A percentile compares a stretch with the other conserved stretches of the same genome.
These are phyloP conservation scores for Fusarium cyanostomum DNA, from an alignment of 2,329 filamentous ascomycete species.

Conservation along the genomic window DNA sequence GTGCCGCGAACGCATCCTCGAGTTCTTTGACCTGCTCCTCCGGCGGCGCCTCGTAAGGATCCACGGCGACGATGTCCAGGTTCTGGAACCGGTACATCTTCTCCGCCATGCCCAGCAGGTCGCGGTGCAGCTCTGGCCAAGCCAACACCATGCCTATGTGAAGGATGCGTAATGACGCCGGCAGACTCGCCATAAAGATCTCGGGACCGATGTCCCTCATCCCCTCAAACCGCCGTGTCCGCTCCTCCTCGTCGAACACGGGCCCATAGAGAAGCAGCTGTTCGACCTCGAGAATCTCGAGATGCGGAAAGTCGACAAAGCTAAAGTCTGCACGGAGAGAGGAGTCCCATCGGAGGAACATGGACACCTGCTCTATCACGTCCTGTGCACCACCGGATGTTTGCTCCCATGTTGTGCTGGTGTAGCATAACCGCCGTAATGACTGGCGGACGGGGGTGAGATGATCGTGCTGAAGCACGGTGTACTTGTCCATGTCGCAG, in stretches of 20 bases:
- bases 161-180: constrained; percentile 34
- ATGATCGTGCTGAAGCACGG: constrained; percentile 38
- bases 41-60: constrained; percentile 36
- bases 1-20: constrained; percentile 22
- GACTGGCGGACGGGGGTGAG: constrained; percentile 28
- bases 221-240: constrained; percentile 23
- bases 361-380: constrained; percentile 38
- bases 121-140: constrained; percentile 41
- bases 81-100: constrained; percentile 39
- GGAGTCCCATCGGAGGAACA: constrained; percentile 39
- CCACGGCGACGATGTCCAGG: constrained; percentile 37
- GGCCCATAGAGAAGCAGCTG: constrained; percentile 43
- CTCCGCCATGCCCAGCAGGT: constrained; percentile 34
- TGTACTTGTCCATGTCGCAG: constrained; percentile 44
- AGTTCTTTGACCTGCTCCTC: constrained; percentile 34
- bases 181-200: constrained; percentile 41
- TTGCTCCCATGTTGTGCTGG: constrained; percentile 40
- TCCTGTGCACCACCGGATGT: constrained; percentile 36
- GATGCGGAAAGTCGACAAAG: constrained; percentile 40
- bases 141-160: constrained; percentile 43
- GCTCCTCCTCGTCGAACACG: constrained; percentile 37
- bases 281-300: constrained; percentile 42
- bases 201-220: constrained; percentile 35
- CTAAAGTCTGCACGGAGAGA: constrained; percentile 38
- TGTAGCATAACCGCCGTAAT: constrained; percentile 40